Conservation (phyloP, 2,329 filamentous ascomycete species). For the Ascochyta koolunga region DNA sequence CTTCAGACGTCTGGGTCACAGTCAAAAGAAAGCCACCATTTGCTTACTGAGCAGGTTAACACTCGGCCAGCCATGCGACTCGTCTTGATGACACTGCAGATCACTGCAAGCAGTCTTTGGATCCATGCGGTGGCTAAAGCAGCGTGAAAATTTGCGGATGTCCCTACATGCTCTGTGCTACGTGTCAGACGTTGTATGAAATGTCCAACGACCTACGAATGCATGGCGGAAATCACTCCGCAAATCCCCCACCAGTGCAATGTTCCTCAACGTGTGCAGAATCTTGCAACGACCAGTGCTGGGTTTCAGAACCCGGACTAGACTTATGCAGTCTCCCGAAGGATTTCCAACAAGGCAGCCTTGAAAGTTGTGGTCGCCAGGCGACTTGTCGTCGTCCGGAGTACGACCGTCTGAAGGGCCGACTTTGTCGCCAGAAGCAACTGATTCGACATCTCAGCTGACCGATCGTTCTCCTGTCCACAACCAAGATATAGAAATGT, state of each 20-base stretch:
- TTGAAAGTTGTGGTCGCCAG: neutral
- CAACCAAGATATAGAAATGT: neutral
- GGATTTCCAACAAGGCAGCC: neutral
- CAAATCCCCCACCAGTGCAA: slow-evolving; percentile 1
- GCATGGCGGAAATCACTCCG: slow-evolving; percentile 5
- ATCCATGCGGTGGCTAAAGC: slow-evolving; percentile 8
- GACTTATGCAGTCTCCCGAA: neutral
- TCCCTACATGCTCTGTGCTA: slow-evolving; percentile 16
- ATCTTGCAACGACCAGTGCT: neutral
- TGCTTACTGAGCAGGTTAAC: neutral
- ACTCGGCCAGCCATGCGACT: neutral
- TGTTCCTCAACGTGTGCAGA: slow-evolving; percentile 1
- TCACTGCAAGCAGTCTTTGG: neutral
- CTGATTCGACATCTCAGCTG: neutral
- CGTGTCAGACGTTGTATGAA: slow-evolving; percentile 13
- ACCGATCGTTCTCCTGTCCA: slow-evolving; percentile 3
- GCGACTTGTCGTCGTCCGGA: slow-evolving; percentile 3
- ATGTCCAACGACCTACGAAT: neutral
- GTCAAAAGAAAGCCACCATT: neutral
- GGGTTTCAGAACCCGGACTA: slow-evolving; percentile 4
- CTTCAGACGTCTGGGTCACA: neutral
- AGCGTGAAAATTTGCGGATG: slow-evolving; percentile 11
- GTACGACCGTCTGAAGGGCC: slow-evolving; percentile 6
- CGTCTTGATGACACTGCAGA: neutral
- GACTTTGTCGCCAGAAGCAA: neutral